Evolutionary conservation across 192 early-diverging fungal species (phyloP), one percentile per base, ranked within the genome.

Genomic region (Gaertneriomyces sp.): DNA sequence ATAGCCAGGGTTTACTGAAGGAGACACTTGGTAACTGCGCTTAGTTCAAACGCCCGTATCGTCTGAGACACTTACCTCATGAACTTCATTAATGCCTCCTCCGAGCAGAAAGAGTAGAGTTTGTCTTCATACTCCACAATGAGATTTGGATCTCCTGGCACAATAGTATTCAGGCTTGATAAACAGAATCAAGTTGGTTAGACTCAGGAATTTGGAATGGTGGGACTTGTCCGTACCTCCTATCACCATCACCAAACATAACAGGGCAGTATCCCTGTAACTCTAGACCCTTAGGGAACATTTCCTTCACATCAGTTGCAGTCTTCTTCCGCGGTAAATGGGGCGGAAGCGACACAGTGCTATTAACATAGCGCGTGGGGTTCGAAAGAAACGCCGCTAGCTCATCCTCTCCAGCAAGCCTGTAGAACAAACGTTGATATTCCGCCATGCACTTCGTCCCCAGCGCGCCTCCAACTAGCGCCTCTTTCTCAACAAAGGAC

Each of bases 211-310:
- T 53, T 0, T 52, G 20, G 52, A 64, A 17, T 19, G 53, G 1
- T 10, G 38, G 16, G 60, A 19, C 45, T 7, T 25, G n/a, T 9
- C 16, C 69, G 5, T 71, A 81, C 81, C 76, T 72, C 58, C 47
- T 57, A 2, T 70, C 66, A 3, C 78, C 77, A 38, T 82, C 74
- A 0, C 46, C 51, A 20, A 70, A 76, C 46, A 78, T 82, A 2
- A 86, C 84, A 14, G 84, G 81, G 60, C 84, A 86, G 49, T 81
- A 86, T 6, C 84, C 84, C 66, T 76, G 71, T n/a, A 84, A 59
- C 58, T 86, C 79, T 7, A 86, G 46, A 17, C 76, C 68, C 51
- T 65, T 70, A 25, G 84, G 84, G 60, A 86, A 86, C 19, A 74
- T 45, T 42, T 63, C 51, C 43, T 78, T 68, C 55, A 80, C 40